Conservation (phyloP, 2,329 filamentous ascomycete species). For the Tolypocladium album region DNA sequence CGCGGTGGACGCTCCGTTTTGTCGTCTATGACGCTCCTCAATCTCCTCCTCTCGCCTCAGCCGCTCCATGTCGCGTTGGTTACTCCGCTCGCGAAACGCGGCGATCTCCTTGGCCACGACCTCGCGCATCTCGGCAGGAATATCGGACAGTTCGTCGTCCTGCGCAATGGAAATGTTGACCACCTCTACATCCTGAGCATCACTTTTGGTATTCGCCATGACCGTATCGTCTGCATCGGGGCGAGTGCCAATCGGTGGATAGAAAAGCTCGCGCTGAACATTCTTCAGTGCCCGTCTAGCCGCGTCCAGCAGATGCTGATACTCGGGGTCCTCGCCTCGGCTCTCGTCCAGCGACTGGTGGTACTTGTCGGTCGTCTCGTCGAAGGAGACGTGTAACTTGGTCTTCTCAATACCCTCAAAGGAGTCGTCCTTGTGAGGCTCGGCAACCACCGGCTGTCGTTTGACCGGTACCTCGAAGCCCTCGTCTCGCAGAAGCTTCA, state of each 20-base stretch:
- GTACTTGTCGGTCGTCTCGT: conserved; percentile 74
- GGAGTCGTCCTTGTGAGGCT: conserved; percentile 29
- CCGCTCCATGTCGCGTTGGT: conserved; percentile 77
- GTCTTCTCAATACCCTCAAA: conserved; percentile 55
- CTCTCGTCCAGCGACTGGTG: conserved; percentile 69
- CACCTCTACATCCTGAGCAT: conserved; percentile 62
- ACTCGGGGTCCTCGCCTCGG: conserved; percentile 50
- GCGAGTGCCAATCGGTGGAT: conserved; percentile 40
- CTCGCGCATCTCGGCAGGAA: conserved; percentile 91
- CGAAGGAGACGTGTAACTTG: conserved; percentile 63
- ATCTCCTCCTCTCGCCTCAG: conserved; percentile 84
- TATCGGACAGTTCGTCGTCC: conserved; percentile 91
- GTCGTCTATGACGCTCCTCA: conserved; percentile 71
- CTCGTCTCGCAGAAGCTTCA: conserved; percentile 74
- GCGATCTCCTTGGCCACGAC: conserved; percentile 90
- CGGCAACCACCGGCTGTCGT: conserved; percentile 49
- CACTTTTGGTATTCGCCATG: conserved; percentile 57
- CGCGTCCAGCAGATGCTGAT: conserved; percentile 57
- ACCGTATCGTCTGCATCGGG: conserved; percentile 53
- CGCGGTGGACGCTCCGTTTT: conserved; percentile 51
- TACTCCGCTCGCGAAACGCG: conserved; percentile 87
- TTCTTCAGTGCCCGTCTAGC: conserved; percentile 58
- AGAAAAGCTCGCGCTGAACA: conserved; percentile 61
- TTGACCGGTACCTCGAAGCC: conserved; percentile 74
- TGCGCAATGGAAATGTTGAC: conserved; percentile 79